Base-by-base conservation (phyloP, 108 stramenopile genomes). In the Nitzschia inconspicua region DNA sequence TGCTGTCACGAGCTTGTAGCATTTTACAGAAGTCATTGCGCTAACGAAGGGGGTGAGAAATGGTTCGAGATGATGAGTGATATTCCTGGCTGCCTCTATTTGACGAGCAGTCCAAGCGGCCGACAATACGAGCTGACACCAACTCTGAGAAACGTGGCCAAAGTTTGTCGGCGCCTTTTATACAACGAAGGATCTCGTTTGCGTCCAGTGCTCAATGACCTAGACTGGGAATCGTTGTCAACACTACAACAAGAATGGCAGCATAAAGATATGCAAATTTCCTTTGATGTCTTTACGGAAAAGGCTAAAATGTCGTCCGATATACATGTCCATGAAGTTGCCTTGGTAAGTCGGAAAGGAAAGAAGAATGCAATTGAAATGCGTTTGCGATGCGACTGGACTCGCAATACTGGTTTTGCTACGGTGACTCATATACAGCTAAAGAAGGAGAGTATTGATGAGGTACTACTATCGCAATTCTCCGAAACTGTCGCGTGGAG, bases 11-110 rank as follows among this genome's bases (percentile, higher is more conserved):
- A 22, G n/a, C 40, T 75, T 1, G 28, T 41, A 9, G 13, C 14
- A 3, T 47, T 65, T 7, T 65, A 14, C 37, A 39, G n/a, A 14
- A 39, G 37, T 35, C 18, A 22, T 18, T 4, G 53, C 34, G 23
- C 22, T 14, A 20, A 37, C 9, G 1, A 60, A 60, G 1, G 28
- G 22, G 73, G 73, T 2, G 20, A 63, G 14, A 36, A 30, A 10
- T 75, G 73, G 73, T 75, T 75, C 26, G 31, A 67, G 0, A 11
- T 67, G 11, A 46, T 75, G 13, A 65, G 61, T 44, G 62, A 63
- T 62, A 20, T 67, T 31, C 61, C 73, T 16, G 42, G 35, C 14
- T 75, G 73, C 24, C 41, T 63, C 3, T 75, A 75, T 42, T 62
- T 75, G 56, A 42, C 6, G 10, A 43, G 2, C 16, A 61, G 61